Evolutionary conservation across 2,329 filamentous ascomycete genomes (phyloP).

Genomic region (Cordyceps javanica): DNA sequence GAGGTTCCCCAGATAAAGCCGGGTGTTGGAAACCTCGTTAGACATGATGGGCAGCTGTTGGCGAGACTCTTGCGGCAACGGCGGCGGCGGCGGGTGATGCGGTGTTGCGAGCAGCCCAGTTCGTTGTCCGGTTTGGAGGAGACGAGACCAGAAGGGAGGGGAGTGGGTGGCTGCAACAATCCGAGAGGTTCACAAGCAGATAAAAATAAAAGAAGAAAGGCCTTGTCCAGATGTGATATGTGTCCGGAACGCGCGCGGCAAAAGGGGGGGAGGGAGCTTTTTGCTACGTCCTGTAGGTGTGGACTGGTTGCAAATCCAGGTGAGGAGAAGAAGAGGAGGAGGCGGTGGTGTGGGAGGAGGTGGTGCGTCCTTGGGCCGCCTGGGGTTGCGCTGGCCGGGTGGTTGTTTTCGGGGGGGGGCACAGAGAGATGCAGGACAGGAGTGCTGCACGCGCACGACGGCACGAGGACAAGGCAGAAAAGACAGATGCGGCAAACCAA

Average conservation of each 20-base stretch:
- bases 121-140: background rate
- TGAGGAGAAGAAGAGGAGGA: background rate
- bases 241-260: conserved; percentile 10
- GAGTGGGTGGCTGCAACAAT: background rate
- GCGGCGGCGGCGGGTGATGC: background rate
- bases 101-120: background rate
- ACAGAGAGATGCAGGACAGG: background rate
- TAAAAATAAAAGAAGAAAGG: conserved; percentile 11
- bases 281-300: conserved; percentile 2
- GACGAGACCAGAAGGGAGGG: background rate
- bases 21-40: conserved; percentile 79
- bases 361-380: background rate
- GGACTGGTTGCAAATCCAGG: conserved; percentile 7
- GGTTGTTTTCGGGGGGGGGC: background rate
- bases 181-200: conserved; percentile 7
- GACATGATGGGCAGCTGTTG: conserved; percentile 50
- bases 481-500: background rate
- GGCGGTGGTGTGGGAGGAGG: background rate
- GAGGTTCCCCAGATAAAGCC: conserved; percentile 96
- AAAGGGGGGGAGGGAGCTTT: conserved; percentile 14
- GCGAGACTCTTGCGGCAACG: conserved; percentile 1
- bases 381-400: background rate
- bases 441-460: background rate
- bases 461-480: background rate
- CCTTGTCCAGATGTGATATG: background rate